These are phyloP conservation scores for Scenedesmus sp. DNA, from an alignment of 163 green algal species.

Conservation along the genomic window DNA sequence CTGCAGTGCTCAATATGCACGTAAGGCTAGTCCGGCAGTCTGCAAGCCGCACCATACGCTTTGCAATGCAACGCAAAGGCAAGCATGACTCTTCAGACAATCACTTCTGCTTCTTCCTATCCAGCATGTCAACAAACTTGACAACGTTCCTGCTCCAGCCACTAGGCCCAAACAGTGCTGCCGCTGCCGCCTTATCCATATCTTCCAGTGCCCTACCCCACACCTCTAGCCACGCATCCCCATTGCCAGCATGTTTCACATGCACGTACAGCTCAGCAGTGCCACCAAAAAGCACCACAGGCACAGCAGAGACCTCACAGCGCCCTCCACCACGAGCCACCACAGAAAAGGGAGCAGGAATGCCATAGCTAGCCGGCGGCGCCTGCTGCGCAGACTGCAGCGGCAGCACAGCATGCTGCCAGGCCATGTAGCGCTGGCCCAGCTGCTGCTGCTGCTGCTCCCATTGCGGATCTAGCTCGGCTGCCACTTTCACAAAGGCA, in stretches of 20 bases:
- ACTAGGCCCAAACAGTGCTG: neutral
- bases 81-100: neutral
- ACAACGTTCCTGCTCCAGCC: neutral
- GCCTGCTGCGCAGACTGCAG: neutral
- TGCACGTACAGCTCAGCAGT: neutral
- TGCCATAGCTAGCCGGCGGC: neutral
- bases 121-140: neutral
- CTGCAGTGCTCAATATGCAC: no score
- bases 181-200: neutral
- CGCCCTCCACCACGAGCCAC: no score
- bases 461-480: neutral
- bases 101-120: neutral
- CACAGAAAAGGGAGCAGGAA: neutral
- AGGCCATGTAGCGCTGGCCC: neutral
- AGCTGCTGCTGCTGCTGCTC: constrained; percentile 1
- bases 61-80: no score
- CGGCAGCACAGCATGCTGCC: neutral
- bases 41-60: no score
- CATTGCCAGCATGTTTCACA: neutral
- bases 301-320: neutral
- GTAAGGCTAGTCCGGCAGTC: no score
- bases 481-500: neutral
- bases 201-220: neutral
- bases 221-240: neutral
- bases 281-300: neutral